Percentiles rank a stretch among this genome's conserved stretches.
These are phyloP conservation scores for Diaporthe sp. DNA, from an alignment of 2,329 filamentous ascomycete genomes.

Conservation along the genomic window DNA sequence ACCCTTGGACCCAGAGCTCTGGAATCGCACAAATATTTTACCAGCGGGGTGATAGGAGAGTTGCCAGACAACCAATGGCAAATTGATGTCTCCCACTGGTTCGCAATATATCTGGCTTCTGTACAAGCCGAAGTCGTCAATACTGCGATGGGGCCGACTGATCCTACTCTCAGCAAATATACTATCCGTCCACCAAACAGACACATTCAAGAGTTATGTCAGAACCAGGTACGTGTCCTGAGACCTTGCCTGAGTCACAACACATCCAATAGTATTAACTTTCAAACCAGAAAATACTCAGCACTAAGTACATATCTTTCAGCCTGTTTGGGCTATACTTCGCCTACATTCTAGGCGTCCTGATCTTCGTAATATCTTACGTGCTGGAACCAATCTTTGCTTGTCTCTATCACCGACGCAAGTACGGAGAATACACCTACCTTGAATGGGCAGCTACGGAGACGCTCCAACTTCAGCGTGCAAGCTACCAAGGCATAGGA, in stretches of 20 bases:
- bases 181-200: not conserved
- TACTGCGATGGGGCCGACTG: not conserved
- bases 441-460: slow-evolving; percentile 4
- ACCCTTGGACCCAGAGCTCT: not conserved
- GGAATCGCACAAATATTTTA: not conserved
- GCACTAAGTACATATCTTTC: not conserved
- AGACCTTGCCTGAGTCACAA: not conserved
- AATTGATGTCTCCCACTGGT: slow-evolving; percentile 41
- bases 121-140: slow-evolving; percentile 31
- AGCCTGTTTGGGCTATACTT: not conserved
- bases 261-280: not conserved
- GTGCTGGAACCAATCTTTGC: not conserved
- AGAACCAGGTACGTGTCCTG: not conserved
- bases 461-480: not conserved
- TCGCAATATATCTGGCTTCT: slow-evolving; percentile 26
- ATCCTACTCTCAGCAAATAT: not conserved
- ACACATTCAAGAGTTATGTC: not conserved
- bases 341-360: not conserved
- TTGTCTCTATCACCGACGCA: not conserved
- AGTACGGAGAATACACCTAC: not conserved
- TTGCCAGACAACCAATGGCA: slow-evolving; percentile 43
- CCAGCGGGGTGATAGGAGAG: not conserved
- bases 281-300: not conserved
- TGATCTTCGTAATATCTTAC: not conserved
- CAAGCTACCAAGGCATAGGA: not conserved